Conservation (phyloP, 2,329 filamentous ascomycete genomes). For the Epichloe amarillans region DNA sequence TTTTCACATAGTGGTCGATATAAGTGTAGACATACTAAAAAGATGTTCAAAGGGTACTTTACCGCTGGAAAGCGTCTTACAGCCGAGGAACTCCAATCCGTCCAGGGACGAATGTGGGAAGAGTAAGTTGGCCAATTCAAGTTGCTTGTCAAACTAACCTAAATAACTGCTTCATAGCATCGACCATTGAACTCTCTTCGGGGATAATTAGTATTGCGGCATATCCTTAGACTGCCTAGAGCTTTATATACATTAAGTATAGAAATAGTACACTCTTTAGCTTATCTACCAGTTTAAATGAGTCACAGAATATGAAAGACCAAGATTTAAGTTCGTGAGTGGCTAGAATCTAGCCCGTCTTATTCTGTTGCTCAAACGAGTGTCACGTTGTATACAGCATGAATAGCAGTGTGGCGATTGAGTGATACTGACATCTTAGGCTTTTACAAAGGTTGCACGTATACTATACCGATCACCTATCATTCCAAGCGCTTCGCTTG, state of each 20-base stretch:
- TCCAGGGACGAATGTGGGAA: conserved; percentile 87
- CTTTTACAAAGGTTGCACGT: too few species aligned
- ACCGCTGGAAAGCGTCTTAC: conserved; percentile 85
- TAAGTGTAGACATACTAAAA: background rate
- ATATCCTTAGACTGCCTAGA: background rate
- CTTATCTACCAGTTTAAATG: too few species aligned
- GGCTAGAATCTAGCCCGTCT: too few species aligned
- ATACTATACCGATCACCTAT: too few species aligned
- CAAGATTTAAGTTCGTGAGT: too few species aligned
- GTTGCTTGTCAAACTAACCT: background rate
- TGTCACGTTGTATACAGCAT: too few species aligned
- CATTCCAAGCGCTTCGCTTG: too few species aligned
- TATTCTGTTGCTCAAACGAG: too few species aligned
- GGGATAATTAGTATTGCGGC: background rate
- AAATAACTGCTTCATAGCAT: background rate
- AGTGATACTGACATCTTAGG: too few species aligned
- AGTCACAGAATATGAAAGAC: too few species aligned
- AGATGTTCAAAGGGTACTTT: conserved; percentile 46
- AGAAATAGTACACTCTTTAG: too few species aligned
- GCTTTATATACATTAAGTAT: background rate
- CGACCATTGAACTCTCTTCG: conserved; percentile 1
- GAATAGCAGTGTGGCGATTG: too few species aligned
- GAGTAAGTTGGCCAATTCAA: conserved; percentile 34
- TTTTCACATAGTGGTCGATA: conserved; percentile 6
- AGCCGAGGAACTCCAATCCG: conserved; percentile 68